Evolutionary conservation across 2,329 filamentous ascomycete genomes (phyloP).

Genomic region (Reticulascus tulasneorum): DNA sequence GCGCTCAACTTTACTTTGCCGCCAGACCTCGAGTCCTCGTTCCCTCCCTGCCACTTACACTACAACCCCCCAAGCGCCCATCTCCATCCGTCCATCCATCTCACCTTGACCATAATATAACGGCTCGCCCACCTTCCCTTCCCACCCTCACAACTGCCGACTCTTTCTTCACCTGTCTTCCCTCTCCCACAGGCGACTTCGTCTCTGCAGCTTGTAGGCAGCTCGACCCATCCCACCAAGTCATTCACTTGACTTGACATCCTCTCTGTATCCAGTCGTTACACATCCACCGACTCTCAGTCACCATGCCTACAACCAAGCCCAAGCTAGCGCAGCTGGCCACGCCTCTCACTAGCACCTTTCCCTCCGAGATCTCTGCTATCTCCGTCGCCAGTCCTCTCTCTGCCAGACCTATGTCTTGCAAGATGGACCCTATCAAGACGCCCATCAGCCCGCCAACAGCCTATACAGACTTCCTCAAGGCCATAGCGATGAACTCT

Average conservation of each 20-base stretch:
- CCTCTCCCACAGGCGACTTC: slow-evolving; percentile 28
- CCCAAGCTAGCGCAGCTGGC: slow-evolving; percentile 60
- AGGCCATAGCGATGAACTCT: slow-evolving; percentile 72
- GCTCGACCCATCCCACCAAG: slow-evolving; percentile 23
- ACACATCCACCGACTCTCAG: slow-evolving; percentile 10
- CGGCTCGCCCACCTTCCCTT: slow-evolving; percentile 23
- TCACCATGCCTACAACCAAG: slow-evolving; percentile 48
- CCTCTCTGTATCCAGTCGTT: slow-evolving; percentile 10
- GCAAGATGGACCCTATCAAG: slow-evolving; percentile 57
- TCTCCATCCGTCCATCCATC: slow-evolving; percentile 21
- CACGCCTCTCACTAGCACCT: slow-evolving; percentile 59
- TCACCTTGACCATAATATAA: slow-evolving; percentile 28
- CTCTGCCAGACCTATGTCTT: slow-evolving; percentile 37
- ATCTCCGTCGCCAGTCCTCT: slow-evolving; percentile 66
- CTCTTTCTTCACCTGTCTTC: slow-evolving; percentile 20
- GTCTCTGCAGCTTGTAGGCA: slow-evolving; percentile 33
- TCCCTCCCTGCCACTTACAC: slow-evolving; percentile 11
- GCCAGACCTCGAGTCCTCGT: neutral
- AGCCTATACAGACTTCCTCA: slow-evolving; percentile 91
- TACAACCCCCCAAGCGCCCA: slow-evolving; percentile 23
- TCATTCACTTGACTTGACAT: slow-evolving; percentile 42
- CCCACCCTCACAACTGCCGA: slow-evolving; percentile 29
- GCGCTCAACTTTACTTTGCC: slow-evolving; percentile 14
- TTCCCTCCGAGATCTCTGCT: slow-evolving; percentile 53
- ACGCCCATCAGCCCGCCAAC: slow-evolving; percentile 88